Base-by-base conservation (phyloP, 2,329 filamentous ascomycete species). In the Fusarium sp. region DNA sequence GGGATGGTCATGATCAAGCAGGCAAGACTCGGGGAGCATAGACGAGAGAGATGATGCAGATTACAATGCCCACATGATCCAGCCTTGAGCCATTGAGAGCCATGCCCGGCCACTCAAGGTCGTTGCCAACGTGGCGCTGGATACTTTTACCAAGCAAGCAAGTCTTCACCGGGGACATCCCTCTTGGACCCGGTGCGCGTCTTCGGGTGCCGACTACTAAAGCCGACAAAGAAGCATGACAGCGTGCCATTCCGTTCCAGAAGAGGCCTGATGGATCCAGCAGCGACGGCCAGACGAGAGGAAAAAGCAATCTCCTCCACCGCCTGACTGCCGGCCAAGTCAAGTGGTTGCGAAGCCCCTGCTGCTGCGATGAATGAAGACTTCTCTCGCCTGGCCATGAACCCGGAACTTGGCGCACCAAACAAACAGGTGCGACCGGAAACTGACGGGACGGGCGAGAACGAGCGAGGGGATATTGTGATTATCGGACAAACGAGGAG, bases 51-150 rank as follows among this genome's bases (percentile, higher is more conserved):
- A 58, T 27, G 35, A 58, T 58, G 56, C 56, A 27, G 35, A 27
- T 27, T 38, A n/a, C 56, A 40, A 58, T 40, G 56, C 35, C 33
- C 56, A 40, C 56, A 58, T 58, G 58, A 61, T 31, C 29, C n/a
- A 14, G 27, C 40, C 36, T 60, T 61, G 58, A 66, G 66, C 72
- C 69, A 50, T 73, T 45, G 59, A 63, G 25, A 57, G 47, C 25
- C 64, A 62, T 70, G 35, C 47, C 69, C 57, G 63, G 54, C 72
- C 72, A 75, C 69, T 67, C 65, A 57, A 45, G 58, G 60, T 63
- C 65, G 72, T 73, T 75, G 57, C 50, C 65, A 75, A 74, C 72
- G 72, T 75, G 73, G 73, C 69, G 70, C 52, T 56, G 65, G 38
- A 42, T 38, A 47, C 54, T 18, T 68, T 47, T 20, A 62, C 54